Base-by-base conservation (phyloP, 495 filamentous ascomycete genomes). In the Terfezia claveryi region DNA sequence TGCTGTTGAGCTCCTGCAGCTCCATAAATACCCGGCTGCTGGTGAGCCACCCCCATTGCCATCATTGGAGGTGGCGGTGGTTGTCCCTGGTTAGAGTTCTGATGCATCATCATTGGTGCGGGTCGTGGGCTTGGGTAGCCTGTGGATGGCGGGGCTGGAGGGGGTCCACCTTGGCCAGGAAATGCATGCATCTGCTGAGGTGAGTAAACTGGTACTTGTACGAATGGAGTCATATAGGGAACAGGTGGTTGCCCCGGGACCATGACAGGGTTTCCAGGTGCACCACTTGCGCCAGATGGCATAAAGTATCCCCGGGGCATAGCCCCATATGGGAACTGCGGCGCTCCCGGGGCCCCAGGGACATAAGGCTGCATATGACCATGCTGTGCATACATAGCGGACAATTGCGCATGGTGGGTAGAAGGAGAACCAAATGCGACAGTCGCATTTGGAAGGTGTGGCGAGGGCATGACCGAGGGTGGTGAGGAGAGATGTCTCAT, bases 81-180 rank as follows among this genome's bases (percentile, higher is more conserved):
- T 12, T 62, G 60, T 54, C 62, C 62, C 38, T 65, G 62, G 20
- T 57, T 60, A 37, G 63, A 65, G 44, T 59, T 59, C 56, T 78
- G 74, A 62, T 85, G 82, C 69, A 78, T 78, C 78, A 81, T 83
- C 77, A 83, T 80, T 4, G 78, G 79, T 11, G 81, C 78, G 12
- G 70, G 73, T 37, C 79, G 73, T 55, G 80, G 80, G 58, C 79
- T 82, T 37, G 78, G 77, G 64, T 76, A 83, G 50, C 79, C 78
- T 56, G 64, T 63, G 8, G 62, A 60, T 57, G 72, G 80, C 32
- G 78, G 73, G 8, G 76, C 73, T 59, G 76, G 74, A 17, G 75
- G 72, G 38, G 75, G 74, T 46, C 65, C 55, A 55, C 72, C 70
- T 44, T 79, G 77, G 10, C 41, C 41, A 46, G 76, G 73, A 62